These are phyloP conservation scores for Acanthamoeba royreba DNA, from an alignment of 208 protist species.

Conservation along the genomic window DNA sequence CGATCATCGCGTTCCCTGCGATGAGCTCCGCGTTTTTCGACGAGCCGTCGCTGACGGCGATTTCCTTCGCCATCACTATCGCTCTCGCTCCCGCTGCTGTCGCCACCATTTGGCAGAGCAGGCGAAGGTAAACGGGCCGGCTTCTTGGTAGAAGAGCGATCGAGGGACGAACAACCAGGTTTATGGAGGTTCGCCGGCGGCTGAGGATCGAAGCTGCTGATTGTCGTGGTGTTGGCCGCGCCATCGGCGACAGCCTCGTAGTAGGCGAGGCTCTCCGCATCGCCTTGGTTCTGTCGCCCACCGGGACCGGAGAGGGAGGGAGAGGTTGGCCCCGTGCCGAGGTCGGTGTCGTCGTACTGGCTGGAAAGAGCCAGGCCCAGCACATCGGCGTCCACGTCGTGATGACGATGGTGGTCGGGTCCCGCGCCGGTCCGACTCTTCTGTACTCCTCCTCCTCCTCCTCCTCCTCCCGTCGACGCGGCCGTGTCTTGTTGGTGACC, in stretches of 20 bases:
- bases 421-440: not conserved
- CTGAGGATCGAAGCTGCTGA: not conserved
- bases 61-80: too few relatives aligned
- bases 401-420: not conserved
- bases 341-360: slow-evolving; percentile 12
- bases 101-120: too few relatives aligned
- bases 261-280: not conserved
- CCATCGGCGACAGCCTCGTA: not conserved
- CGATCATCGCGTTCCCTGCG: too few relatives aligned
- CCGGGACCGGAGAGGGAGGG: not conserved
- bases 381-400: not conserved
- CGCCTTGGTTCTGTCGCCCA: not conserved
- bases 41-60: too few relatives aligned
- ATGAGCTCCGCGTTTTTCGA: too few relatives aligned
- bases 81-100: too few relatives aligned
- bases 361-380: not conserved
- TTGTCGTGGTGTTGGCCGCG: not conserved
- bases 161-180: not conserved
- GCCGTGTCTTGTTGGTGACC: too few relatives aligned
- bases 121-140: too few relatives aligned
- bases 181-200: not conserved
- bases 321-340: not conserved
- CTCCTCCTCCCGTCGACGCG: not conserved
- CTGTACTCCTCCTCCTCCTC: not conserved
- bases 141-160: too few relatives aligned